Evolutionary conservation across 1,139 yeast species (phyloP).

Genomic region (Saccharomyces hybrid): DNA sequence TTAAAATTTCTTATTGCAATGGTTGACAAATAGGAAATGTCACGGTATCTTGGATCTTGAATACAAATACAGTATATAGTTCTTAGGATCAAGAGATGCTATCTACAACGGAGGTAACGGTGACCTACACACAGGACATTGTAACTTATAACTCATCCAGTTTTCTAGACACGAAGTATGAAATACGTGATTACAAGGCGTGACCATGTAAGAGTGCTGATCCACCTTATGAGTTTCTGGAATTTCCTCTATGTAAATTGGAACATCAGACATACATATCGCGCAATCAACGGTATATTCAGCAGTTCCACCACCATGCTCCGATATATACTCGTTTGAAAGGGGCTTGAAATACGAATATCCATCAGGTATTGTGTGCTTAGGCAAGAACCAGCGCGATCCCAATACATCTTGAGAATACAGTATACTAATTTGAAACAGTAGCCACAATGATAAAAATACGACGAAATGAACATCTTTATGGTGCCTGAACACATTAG

Average conservation of each 20-base stretch:
- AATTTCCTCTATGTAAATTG: slow-evolving; percentile 31
- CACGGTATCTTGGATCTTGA: neutral
- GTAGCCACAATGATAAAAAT: slow-evolving; percentile 45
- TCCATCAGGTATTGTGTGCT: slow-evolving; percentile 63
- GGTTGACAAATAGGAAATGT: neutral
- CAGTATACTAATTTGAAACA: slow-evolving; percentile 48
- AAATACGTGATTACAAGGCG: slow-evolving; percentile 88
- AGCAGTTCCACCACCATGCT: slow-evolving; percentile 23
- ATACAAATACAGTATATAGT: neutral
- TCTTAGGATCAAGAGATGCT: neutral
- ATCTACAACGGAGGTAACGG: slow-evolving; percentile 65
- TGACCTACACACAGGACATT: slow-evolving; percentile 89
- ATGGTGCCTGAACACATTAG: slow-evolving; percentile 50
- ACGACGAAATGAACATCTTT: slow-evolving; percentile 45
- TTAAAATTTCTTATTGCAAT: neutral
- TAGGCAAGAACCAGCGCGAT: slow-evolving; percentile 78
- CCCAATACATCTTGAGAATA: slow-evolving; percentile 62
- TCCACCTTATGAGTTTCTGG: slow-evolving; percentile 27
- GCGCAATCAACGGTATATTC: slow-evolving; percentile 55
- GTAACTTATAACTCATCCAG: slow-evolving; percentile 91
- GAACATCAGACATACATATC: slow-evolving; percentile 76
- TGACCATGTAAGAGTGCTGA: slow-evolving; percentile 59
- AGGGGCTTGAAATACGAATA: slow-evolving; percentile 50
- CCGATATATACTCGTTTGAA: slow-evolving; percentile 22
- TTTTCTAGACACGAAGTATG: slow-evolving; percentile 79